Evolutionary conservation across 2,329 filamentous ascomycete species (phyloP).

Genomic region (Stachybotrys echinatus): DNA sequence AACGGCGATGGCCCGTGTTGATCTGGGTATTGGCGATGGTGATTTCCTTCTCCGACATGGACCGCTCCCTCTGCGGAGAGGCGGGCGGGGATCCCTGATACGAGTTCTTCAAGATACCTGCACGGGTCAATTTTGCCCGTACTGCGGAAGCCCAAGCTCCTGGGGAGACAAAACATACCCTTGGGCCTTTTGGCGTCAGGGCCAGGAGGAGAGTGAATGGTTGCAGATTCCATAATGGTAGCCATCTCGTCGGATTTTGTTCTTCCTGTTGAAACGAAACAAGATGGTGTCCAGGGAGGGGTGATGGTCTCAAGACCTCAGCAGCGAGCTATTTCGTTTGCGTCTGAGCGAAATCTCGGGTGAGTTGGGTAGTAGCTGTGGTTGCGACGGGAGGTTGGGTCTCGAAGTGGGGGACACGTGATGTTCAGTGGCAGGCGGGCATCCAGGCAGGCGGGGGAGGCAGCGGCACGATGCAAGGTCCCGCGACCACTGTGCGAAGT

Average conservation of each 20-base stretch:
- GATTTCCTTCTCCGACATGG: constrained; percentile 72
- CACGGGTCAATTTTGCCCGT: neutral
- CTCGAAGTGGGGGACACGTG: neutral
- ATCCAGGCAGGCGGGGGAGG: neutral
- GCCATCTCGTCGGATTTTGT: constrained; percentile 26
- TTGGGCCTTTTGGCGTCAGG: constrained; percentile 38
- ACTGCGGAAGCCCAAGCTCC: neutral
- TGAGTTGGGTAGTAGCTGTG: too few species aligned
- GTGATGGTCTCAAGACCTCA: too few species aligned
- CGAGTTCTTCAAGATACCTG: constrained; percentile 93
- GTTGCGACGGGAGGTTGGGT: too few species aligned
- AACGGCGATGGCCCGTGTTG: constrained; percentile 87
- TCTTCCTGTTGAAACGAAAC: too few species aligned
- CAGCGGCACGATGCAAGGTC: neutral
- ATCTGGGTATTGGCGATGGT: constrained; percentile 90
- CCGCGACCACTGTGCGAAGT: neutral
- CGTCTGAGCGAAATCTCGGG: too few species aligned
- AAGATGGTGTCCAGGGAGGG: too few species aligned
- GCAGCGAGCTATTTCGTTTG: too few species aligned
- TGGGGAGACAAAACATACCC: constrained; percentile 25
- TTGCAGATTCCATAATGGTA: constrained; percentile 29
- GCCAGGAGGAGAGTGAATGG: constrained; percentile 36
- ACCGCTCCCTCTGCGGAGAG: constrained; percentile 36
- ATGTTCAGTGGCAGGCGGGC: neutral
- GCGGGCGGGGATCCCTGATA: constrained; percentile 56